phyloP scores from a whole-genome alignment of 192 early-diverging fungal species.

The Rhizoclosmatium globosum region DNA sequence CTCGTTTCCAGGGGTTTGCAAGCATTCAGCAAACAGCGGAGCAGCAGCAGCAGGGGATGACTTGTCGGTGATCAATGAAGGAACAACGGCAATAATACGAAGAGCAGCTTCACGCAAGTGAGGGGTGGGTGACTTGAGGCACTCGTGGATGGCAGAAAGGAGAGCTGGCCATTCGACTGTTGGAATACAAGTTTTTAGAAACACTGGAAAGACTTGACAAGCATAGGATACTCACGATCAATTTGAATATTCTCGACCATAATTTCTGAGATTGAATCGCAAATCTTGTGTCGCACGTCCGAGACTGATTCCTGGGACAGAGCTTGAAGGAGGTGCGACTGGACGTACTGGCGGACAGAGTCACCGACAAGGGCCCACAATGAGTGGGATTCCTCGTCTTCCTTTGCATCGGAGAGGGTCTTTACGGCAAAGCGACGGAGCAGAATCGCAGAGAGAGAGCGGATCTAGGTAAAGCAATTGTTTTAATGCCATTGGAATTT shows the following conservation, averaged over 20 bases:
- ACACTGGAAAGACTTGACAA: background rate
- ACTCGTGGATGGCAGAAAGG: conserved; percentile 79
- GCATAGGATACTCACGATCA: conserved; percentile 17
- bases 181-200: background rate
- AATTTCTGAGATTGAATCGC: conserved; percentile 93
- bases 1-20: conserved; percentile 70
- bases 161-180: conserved; percentile 84
- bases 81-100: conserved; percentile 86
- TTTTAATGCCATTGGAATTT: too few relatives aligned
- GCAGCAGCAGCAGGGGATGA: conserved; percentile 71
- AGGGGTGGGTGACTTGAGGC: conserved; percentile 75
- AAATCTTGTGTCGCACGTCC: conserved; percentile 88
- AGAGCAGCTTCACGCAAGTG: conserved; percentile 89
- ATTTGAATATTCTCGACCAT: conserved; percentile 51
- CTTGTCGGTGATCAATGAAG: conserved; percentile 78
- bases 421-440: conserved; percentile 70
- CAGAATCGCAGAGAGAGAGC: conserved; percentile 73
- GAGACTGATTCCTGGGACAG: conserved; percentile 78
- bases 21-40: conserved; percentile 74
- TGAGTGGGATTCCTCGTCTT: conserved; percentile 56
- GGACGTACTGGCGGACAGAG: conserved; percentile 70
- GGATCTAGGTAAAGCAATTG: conserved; percentile 52
- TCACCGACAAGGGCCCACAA: conserved; percentile 80
- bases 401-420: conserved; percentile 44
- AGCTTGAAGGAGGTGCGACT: conserved; percentile 80